Percentiles rank a stretch among this genome's conserved stretches.
These are phyloP conservation scores for Aspergillus quadricinctus DNA, from an alignment of 2,329 filamentous ascomycete genomes.

Conservation along the genomic window DNA sequence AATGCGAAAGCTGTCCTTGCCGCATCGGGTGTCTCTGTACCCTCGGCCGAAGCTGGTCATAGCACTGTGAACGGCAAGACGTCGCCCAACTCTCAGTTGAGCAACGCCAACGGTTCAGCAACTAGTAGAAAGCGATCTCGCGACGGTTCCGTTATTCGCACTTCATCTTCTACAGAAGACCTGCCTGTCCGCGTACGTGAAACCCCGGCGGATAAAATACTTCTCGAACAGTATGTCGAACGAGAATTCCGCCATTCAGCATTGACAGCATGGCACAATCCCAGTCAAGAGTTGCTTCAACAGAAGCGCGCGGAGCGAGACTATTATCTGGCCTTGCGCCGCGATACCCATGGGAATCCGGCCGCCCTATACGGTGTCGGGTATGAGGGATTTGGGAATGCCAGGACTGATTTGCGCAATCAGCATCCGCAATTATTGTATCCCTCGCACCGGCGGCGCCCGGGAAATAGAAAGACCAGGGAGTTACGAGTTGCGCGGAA, in stretches of 20 bases:
- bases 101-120: constrained; percentile 46
- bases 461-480: constrained; percentile 70
- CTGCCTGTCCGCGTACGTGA: constrained; percentile 35
- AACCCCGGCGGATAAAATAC: constrained; percentile 45
- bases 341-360: constrained; percentile 54
- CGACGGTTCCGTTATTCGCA: constrained; percentile 52
- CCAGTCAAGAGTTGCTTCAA: constrained; percentile 55
- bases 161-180: constrained; percentile 30
- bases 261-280: constrained; percentile 48
- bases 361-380: constrained; percentile 63
- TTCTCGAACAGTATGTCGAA: constrained; percentile 61
- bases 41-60: constrained; percentile 24
- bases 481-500: constrained; percentile 71
- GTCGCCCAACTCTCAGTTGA: constrained; percentile 23
- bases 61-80: constrained; percentile 26
- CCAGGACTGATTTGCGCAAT: constrained; percentile 66
- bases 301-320: constrained; percentile 64
- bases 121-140: constrained; percentile 56
- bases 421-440: constrained; percentile 70
- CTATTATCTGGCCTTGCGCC: constrained; percentile 64
- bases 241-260: constrained; percentile 60
- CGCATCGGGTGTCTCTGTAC: constrained; percentile 41
- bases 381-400: constrained; percentile 86
- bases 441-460: constrained; percentile 68
- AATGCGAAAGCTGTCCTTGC: constrained; percentile 57